Evolutionary conservation across 2,329 filamentous ascomycete species (phyloP).

Genomic region (Chaetomium strumarium): DNA sequence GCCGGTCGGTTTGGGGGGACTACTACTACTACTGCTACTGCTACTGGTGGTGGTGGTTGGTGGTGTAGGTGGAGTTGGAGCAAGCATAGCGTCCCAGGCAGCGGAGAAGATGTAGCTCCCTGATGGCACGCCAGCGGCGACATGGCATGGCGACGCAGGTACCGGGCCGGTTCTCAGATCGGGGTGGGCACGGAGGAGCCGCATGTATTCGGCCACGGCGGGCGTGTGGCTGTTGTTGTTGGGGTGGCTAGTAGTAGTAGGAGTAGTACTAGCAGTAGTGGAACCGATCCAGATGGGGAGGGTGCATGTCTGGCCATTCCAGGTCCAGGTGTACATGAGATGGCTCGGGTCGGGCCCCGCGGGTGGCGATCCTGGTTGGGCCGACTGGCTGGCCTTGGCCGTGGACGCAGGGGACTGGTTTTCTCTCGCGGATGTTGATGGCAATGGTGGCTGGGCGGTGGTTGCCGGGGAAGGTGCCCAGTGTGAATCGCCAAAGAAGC

Average conservation of each 20-base stretch:
- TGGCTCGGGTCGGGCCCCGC: neutral
- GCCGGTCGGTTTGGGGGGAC: conserved; percentile 26
- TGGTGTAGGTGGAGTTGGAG: neutral
- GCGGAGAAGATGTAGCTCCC: conserved; percentile 42
- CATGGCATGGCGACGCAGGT: conserved; percentile 44
- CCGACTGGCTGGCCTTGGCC: conserved; percentile 12
- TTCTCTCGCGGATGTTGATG: neutral
- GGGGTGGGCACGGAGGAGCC: conserved; percentile 33
- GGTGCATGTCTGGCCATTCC: conserved; percentile 27
- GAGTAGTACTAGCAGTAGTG: too few relatives aligned
- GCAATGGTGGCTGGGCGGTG: neutral
- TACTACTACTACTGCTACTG: neutral
- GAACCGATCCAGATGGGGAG: conserved; percentile 44
- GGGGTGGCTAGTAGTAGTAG: too few relatives aligned
- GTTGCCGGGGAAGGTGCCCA: conserved; percentile 21
- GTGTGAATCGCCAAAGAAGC: conserved; percentile 38
- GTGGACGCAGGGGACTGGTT: neutral
- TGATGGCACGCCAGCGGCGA: conserved; percentile 44
- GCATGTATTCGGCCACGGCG: conserved; percentile 44
- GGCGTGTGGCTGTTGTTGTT: conserved; percentile 27
- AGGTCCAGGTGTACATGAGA: conserved; percentile 20
- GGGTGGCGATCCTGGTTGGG: conserved; percentile 22
- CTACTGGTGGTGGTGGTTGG: neutral
- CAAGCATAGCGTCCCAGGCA: conserved; percentile 47
- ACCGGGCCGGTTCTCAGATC: conserved; percentile 35